Percentiles rank a stretch among this genome's conserved stretches.
phyloP scores from a whole-genome alignment of 371 early-diverging fungal species.

The Smittium culicis region DNA sequence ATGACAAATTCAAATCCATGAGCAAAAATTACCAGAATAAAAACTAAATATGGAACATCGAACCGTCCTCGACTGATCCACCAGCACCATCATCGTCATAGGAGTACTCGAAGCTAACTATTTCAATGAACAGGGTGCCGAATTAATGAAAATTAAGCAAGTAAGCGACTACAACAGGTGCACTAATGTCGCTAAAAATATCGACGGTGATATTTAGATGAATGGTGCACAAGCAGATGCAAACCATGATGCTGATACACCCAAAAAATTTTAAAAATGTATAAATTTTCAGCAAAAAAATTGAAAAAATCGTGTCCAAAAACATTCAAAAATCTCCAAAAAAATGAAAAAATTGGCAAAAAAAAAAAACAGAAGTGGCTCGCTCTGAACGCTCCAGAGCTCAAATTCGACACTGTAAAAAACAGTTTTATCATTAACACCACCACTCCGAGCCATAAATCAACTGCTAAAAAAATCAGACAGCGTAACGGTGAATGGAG shows the following conservation, averaged over 20 bases:
- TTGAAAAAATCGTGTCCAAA: not conserved
- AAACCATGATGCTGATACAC: not conserved
- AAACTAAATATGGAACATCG: too few species aligned
- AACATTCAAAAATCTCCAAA: not conserved
- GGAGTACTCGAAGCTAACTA: too few species aligned
- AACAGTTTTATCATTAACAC: not conserved
- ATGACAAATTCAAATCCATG: too few species aligned
- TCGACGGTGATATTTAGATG: not conserved
- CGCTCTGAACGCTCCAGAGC: not conserved
- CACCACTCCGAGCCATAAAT: not conserved
- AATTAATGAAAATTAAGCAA: not conserved
- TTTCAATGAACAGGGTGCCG: not conserved
- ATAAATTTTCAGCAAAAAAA: too few species aligned
- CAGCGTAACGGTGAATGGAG: not conserved
- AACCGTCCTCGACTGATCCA: too few species aligned
- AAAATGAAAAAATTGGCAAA: not conserved
- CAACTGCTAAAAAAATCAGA: not conserved
- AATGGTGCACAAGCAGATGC: too few species aligned
- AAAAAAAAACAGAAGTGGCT: not conserved
- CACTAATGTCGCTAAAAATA: not conserved
- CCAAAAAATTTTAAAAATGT: not conserved
- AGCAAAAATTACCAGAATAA: too few species aligned
- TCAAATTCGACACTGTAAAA: not conserved
- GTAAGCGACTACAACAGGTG: not conserved
- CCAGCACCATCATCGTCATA: too few species aligned